Conservation (phyloP, 805 yeast species). For the Tetrapisispora nanseiensis region DNA sequence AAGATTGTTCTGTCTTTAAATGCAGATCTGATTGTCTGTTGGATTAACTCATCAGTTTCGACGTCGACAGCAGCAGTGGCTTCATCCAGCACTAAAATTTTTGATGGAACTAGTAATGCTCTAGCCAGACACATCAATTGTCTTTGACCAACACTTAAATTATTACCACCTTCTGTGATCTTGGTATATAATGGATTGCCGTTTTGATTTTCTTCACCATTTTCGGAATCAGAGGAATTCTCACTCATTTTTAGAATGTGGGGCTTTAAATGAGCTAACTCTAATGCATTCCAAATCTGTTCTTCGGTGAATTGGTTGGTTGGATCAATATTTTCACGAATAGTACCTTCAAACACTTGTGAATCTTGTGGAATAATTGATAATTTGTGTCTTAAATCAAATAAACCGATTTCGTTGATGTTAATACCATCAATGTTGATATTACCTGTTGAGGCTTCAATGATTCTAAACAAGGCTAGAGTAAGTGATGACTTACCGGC, state of each 20-base stretch:
- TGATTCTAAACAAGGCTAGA: slow-evolving; percentile 72
- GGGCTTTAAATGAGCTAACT: slow-evolving; percentile 63
- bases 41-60: slow-evolving; percentile 68
- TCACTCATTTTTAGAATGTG: slow-evolving; percentile 49
- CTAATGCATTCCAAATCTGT: slow-evolving; percentile 75
- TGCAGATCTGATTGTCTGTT: slow-evolving; percentile 66
- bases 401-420: slow-evolving; percentile 59
- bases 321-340: slow-evolving; percentile 84
- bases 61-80: slow-evolving; percentile 89
- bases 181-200: slow-evolving; percentile 34
- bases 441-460: slow-evolving; percentile 64
- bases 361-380: slow-evolving; percentile 93
- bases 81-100: slow-evolving; percentile 66
- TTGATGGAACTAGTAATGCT: slow-evolving; percentile 55
- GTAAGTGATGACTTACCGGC: slow-evolving; percentile 90
- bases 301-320: slow-evolving; percentile 56
- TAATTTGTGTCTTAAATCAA: slow-evolving; percentile 64
- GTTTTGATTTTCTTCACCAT: not conserved
- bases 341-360: slow-evolving; percentile 80
- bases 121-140: slow-evolving; percentile 76
- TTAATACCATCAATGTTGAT: slow-evolving; percentile 64
- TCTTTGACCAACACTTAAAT: slow-evolving; percentile 68
- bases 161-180: slow-evolving; percentile 58
- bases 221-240: slow-evolving; percentile 30
- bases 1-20: slow-evolving; percentile 69